These are phyloP conservation scores for Fusarium cyanostomum DNA, from an alignment of 2,329 filamentous ascomycete species.

Conservation along the genomic window DNA sequence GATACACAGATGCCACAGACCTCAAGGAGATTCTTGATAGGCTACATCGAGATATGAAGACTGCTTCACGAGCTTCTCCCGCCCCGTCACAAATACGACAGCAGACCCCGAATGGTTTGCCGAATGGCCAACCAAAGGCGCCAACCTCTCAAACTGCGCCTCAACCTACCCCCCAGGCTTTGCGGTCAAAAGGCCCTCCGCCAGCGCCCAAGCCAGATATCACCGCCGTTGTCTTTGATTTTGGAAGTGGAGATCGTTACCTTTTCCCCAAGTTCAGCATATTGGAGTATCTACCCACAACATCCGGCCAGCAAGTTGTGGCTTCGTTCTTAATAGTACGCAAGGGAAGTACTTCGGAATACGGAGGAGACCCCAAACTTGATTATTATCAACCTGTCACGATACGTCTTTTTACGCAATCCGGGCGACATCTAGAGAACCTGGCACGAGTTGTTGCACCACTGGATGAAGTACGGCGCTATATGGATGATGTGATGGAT, in stretches of 20 bases:
- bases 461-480: slow-evolving; percentile 68
- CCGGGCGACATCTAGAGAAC: slow-evolving; percentile 67
- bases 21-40: slow-evolving; percentile 63
- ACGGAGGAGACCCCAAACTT: slow-evolving; percentile 68
- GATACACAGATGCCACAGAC: slow-evolving; percentile 63
- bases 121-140: slow-evolving; percentile 45
- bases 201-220: slow-evolving; percentile 66
- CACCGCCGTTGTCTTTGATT: slow-evolving; percentile 75
- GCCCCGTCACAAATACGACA: slow-evolving; percentile 43
- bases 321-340: slow-evolving; percentile 82
- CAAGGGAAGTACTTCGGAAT: slow-evolving; percentile 73
- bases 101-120: slow-evolving; percentile 44
- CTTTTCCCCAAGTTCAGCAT: slow-evolving; percentile 83
- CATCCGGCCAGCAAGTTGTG: slow-evolving; percentile 68
- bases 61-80: slow-evolving; percentile 44
- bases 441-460: slow-evolving; percentile 70
- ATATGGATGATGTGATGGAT: slow-evolving; percentile 77
- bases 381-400: slow-evolving; percentile 83
- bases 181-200: slow-evolving; percentile 69
- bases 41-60: slow-evolving; percentile 55
- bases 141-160: slow-evolving; percentile 19
- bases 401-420: slow-evolving; percentile 65
- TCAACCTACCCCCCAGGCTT: slow-evolving; percentile 59
- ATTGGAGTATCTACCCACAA: slow-evolving; percentile 68
- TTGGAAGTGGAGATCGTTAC: slow-evolving; percentile 78